Evolutionary conservation across 192 early-diverging fungal species (phyloP).

Genomic region (Cetraspora pellucida): DNA sequence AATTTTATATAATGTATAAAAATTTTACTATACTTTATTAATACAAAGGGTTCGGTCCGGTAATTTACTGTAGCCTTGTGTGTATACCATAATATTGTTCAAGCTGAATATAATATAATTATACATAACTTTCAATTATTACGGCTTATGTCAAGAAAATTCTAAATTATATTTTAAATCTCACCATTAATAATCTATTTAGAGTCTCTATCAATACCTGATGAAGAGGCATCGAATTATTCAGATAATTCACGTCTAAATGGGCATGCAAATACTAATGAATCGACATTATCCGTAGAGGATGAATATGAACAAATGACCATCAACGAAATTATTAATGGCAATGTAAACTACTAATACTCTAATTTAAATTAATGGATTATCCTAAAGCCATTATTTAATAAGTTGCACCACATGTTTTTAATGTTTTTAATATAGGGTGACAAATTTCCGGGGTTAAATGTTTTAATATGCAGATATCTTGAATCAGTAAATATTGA

Average conservation of each 20-base stretch:
- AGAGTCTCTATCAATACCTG: too few relatives aligned
- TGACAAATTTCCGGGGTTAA: slow-evolving; percentile 75
- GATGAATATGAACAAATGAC: slow-evolving; percentile 74
- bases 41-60: too few relatives aligned
- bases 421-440: slow-evolving; percentile 32
- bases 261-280: neutral
- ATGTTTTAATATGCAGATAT: slow-evolving; percentile 83
- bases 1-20: too few relatives aligned
- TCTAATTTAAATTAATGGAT: neutral
- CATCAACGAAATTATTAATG: slow-evolving; percentile 93
- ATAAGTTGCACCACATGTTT: neutral
- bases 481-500: slow-evolving; percentile 75
- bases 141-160: neutral
- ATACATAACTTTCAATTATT: neutral
- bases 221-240: neutral
- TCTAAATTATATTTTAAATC: neutral
- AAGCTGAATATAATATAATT: too few relatives aligned
- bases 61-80: too few relatives aligned
- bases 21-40: too few relatives aligned
- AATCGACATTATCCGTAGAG: neutral
- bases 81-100: too few relatives aligned
- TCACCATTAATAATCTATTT: too few relatives aligned
- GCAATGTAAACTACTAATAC: slow-evolving; percentile 49
- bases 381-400: neutral
- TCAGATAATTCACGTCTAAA: neutral